phyloP scores from a whole-genome alignment of 1,284 basidiomycete species.

The Cryptococcus sp. region DNA sequence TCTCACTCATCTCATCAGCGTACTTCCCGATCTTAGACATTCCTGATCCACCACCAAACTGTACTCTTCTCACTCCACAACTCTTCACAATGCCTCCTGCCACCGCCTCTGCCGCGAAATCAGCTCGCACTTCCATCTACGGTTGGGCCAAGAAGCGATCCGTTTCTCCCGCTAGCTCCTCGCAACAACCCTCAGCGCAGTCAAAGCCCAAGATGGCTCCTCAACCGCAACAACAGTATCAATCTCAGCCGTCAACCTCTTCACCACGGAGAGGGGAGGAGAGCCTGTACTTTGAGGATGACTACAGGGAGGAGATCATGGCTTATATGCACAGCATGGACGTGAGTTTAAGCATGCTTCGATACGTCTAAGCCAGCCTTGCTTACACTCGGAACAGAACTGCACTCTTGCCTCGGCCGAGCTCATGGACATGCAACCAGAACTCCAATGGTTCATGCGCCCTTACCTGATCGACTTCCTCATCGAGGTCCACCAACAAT shows the following conservation, averaged over 20 bases:
- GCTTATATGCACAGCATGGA: slow-evolving; percentile 97
- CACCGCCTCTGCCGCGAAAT: slow-evolving; percentile 40
- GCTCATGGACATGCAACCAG: slow-evolving; percentile 98
- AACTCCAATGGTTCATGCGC: slow-evolving; percentile 98
- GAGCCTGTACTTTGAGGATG: slow-evolving; percentile 69
- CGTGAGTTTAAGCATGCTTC: slow-evolving; percentile 61
- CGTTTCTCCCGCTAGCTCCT: slow-evolving; percentile 34
- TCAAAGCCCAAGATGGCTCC: slow-evolving; percentile 21
- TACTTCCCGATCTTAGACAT: slow-evolving; percentile 29
- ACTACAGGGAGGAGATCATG: slow-evolving; percentile 90
- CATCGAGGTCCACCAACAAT: slow-evolving; percentile 96
- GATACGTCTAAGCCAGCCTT: background rate
- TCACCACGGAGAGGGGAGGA: slow-evolving; percentile 43
- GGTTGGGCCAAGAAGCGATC: slow-evolving; percentile 47
- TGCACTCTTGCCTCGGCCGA: slow-evolving; percentile 84
- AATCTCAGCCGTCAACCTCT: slow-evolving; percentile 18
- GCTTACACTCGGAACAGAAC: slow-evolving; percentile 58
- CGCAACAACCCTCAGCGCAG: slow-evolving; percentile 12
- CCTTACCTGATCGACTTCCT: slow-evolving; percentile 98
- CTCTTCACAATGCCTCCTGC: slow-evolving; percentile 32
- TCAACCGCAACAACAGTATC: slow-evolving; percentile 14
- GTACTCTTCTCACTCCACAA: slow-evolving; percentile 1
- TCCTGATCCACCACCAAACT: background rate
- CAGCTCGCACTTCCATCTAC: slow-evolving; percentile 45
- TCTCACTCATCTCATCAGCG: slow-evolving; percentile 28